Percentiles rank a stretch among this genome's conserved stretches.
phyloP scores from a whole-genome alignment of 352 stramenopile species.

The Phytophthora capsici region DNA sequence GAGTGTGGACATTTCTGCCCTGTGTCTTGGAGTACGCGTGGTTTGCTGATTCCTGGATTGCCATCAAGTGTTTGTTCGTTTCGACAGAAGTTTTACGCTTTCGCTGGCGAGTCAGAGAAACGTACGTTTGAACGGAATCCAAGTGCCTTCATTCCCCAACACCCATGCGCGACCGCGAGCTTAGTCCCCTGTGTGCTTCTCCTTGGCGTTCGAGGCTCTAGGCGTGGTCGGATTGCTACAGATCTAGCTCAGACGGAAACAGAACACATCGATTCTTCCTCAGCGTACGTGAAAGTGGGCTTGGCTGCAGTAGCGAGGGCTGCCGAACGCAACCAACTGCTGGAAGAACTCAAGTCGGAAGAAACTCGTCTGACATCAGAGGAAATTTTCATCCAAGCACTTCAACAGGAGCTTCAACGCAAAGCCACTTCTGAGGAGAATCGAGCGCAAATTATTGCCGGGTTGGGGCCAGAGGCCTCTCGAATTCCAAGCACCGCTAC shows the following conservation, averaged over 20 bases:
- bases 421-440: background rate
- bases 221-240: conserved; percentile 14
- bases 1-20: conserved; percentile 68
- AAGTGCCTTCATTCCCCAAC: conserved; percentile 42
- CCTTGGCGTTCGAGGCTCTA: conserved; percentile 55
- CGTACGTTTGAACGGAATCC: conserved; percentile 64
- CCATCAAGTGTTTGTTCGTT: conserved; percentile 48
- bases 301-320: conserved; percentile 4
- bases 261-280: background rate
- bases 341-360: conserved; percentile 38
- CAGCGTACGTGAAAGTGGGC: conserved; percentile 30
- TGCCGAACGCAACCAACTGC: conserved; percentile 14
- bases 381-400: conserved; percentile 25
- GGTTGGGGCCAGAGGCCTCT: conserved; percentile 32
- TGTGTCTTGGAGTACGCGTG: conserved; percentile 58
- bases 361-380: conserved; percentile 21
- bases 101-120: conserved; percentile 49
- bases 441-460: conserved; percentile 31
- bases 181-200: conserved; percentile 57
- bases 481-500: conserved; percentile 47
- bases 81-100: conserved; percentile 60
- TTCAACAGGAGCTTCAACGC: conserved; percentile 25
- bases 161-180: conserved; percentile 27
- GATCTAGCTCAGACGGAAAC: conserved; percentile 7
- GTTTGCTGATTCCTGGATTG: conserved; percentile 49